Base-by-base conservation (phyloP, 768 basidiomycete species). In the Hysterangium stoloniferum region DNA sequence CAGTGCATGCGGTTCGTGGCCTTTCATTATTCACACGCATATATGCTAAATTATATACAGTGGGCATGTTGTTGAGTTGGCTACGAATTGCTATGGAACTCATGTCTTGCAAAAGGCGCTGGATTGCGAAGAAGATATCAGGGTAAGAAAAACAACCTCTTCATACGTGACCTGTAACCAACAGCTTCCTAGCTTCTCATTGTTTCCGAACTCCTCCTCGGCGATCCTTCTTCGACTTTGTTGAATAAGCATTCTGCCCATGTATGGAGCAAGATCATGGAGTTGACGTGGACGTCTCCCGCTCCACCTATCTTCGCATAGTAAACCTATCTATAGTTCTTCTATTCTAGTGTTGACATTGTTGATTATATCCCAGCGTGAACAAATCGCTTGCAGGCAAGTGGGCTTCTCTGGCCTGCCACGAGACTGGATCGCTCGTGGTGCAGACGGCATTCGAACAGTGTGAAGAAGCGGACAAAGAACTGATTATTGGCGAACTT, bases 191-290 rank as follows among this genome's bases (percentile, higher is more conserved):
- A 61, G 31, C 66, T 90, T 29, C 65, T 88, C 52, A 88, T 92
- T 52, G 89, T 92, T 19, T 85, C 85, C 2, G 89, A 92, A 62
- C 75, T 92, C 35, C 76, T 92, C 37, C 74, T 84, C 19, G 85
- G 86, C 2, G 89, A 92, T 61, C 89, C 88, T 6, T 86, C 86
- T 1, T 78, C 86, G 62, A 92, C 89, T 4, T 71, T 92, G 25
- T 84, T 91, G 6, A 91, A 91, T 65, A 92, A 92, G 63, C 89
- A 92, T 62, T 87, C 88, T 1, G 88, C 86, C 42, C 89, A 92
- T 62, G 89, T 92, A 28, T 92, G 89, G 88, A 89, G 86, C 68
- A 91, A 91, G 84, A 88, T 92, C 58, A 92, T 92, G 89, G 89
- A 92, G 63, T 66, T 92, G 29, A 83, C 81, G 4, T 92, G 89